Percentiles rank a stretch among this genome's conserved stretches.
Evolutionary conservation across 371 early-diverging fungal species (phyloP).

Genomic region (Mortierella sp.): DNA sequence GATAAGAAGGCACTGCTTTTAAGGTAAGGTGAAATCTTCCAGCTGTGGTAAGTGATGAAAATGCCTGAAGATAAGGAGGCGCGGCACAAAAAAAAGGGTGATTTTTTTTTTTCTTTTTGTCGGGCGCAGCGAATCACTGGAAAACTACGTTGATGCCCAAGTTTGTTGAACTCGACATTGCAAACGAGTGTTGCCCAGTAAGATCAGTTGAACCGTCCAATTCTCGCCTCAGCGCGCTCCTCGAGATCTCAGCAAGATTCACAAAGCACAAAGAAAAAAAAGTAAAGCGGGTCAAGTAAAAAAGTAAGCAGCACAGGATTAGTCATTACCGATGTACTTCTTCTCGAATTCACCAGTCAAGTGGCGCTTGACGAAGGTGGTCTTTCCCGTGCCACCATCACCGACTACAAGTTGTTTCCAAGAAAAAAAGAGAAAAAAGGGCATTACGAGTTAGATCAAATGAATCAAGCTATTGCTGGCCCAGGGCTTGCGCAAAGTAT

Average conservation of each 20-base stretch:
- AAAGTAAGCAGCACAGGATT: neutral
- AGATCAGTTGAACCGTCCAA: neutral
- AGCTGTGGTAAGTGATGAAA: neutral
- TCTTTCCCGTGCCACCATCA: slow-evolving; percentile 99
- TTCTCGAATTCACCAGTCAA: slow-evolving; percentile 99
- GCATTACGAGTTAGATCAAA: slow-evolving; percentile 14
- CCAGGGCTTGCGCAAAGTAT: neutral
- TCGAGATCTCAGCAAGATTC: neutral
- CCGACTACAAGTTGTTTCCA: slow-evolving; percentile 80
- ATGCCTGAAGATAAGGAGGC: neutral
- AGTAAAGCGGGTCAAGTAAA: neutral
- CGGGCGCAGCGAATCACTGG: slow-evolving; percentile 4
- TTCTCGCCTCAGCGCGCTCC: neutral
- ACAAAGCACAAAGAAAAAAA: neutral
- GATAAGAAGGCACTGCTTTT: neutral
- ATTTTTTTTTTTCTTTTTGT: neutral
- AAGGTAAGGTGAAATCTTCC: neutral
- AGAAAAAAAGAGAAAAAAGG: neutral
- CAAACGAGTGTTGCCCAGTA: neutral
- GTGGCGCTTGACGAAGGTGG: slow-evolving; percentile 99
- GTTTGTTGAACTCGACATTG: neutral
- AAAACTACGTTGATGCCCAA: neutral
- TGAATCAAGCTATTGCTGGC: neutral
- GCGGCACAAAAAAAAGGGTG: neutral
- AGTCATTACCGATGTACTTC: slow-evolving; percentile 96